Percentiles rank a stretch among this genome's conserved stretches.
Evolutionary conservation across 2,329 filamentous ascomycete species (phyloP).

Genomic region (Verticillium isaacii): DNA sequence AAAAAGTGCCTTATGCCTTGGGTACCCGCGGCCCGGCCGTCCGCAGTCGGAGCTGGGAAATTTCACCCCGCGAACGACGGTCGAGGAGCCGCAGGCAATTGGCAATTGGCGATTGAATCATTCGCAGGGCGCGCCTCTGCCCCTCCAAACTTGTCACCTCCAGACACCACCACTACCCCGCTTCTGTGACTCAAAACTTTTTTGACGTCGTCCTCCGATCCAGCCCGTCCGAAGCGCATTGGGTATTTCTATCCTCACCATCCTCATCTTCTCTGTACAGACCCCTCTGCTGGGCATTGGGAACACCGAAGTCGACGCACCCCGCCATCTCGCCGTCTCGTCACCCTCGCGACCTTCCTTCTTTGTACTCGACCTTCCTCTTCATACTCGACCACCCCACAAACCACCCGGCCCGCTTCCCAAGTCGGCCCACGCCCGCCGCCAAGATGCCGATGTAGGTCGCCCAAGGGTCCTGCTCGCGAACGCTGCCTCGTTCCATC

Average conservation of each 20-base stretch:
- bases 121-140: background rate
- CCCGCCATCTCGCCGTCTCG: too few species aligned
- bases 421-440: background rate
- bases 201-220: background rate
- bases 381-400: slow-evolving; percentile 6
- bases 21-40: background rate
- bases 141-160: background rate
- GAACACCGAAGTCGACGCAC: background rate
- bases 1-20: too few species aligned
- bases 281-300: background rate
- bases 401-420: slow-evolving; percentile 3
- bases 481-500: background rate
- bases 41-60: background rate
- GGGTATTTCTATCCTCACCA: background rate
- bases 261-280: background rate
- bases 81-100: background rate
- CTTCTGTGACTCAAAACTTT: slow-evolving; percentile 8
- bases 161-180: background rate
- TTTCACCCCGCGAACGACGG: background rate
- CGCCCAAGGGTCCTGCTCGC: background rate
- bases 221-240: background rate
- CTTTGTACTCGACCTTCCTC: background rate
- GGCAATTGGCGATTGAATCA: background rate
- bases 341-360: too few species aligned
- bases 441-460: slow-evolving; percentile 14